phyloP scores from a whole-genome alignment of 139 green algal genomes.

The Micromonas pusilla region DNA sequence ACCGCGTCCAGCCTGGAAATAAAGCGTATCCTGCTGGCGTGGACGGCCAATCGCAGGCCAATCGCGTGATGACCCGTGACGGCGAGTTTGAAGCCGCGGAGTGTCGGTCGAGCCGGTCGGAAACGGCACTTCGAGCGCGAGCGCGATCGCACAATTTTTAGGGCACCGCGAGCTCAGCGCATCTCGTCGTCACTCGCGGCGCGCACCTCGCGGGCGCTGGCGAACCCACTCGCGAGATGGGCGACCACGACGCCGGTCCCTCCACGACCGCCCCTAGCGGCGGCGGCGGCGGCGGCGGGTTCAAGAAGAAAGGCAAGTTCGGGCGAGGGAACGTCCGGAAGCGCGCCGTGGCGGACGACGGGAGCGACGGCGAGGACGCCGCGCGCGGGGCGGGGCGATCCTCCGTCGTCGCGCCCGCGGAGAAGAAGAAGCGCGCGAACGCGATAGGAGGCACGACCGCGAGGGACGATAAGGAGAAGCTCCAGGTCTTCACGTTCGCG shows the following conservation, averaged over 20 bases:
- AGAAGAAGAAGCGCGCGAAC: background rate
- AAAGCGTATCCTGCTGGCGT: too few relatives aligned
- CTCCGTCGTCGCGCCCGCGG: background rate
- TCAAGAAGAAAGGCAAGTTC: background rate
- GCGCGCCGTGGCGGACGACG: background rate
- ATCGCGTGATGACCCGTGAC: too few relatives aligned
- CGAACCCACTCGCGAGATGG: too few relatives aligned
- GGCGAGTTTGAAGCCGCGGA: too few relatives aligned
- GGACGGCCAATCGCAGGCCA: too few relatives aligned
- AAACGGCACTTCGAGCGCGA: too few relatives aligned
- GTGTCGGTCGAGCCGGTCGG: too few relatives aligned
- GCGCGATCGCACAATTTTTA: too few relatives aligned
- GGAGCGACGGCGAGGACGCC: background rate
- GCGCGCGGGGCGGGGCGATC: background rate
- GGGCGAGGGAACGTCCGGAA: constrained; percentile 9
- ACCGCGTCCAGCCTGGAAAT: too few relatives aligned
- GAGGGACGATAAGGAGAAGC: background rate
- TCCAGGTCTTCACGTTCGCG: constrained; percentile 1
- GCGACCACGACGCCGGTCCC: background rate
- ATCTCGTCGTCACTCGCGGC: too few relatives aligned
- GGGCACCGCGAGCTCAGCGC: too few relatives aligned
- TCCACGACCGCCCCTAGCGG: background rate
- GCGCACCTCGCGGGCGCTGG: too few relatives aligned
- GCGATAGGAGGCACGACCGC: background rate
- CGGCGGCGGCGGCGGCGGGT: background rate